Base-by-base conservation (phyloP, 805 yeast genomes). In the Ogataea glucozyma region DNA sequence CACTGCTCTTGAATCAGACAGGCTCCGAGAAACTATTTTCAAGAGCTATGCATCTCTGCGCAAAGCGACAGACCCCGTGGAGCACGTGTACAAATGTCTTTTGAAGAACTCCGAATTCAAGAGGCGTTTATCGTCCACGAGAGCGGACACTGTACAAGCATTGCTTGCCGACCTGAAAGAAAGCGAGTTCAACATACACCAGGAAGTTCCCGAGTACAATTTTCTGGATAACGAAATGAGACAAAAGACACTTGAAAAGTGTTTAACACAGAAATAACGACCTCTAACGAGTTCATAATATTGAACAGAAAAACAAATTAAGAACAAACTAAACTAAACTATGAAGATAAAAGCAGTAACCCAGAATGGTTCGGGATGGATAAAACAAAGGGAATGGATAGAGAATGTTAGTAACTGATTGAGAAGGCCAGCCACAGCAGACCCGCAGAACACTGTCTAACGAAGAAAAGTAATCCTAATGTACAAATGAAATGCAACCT, bases 1-100 rank as follows among this genome's bases (percentile, higher is more conserved):
- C 38, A 30, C 40, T 43, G 38, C 31, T 4, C n/a, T 47, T n/a
- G 35, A 29, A 9, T 34, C 46, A 5, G 59, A 57, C 19, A 41
- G 42, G 31, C 33, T 30, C 23, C 46, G 49, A n/a, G 55, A 54
- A 20, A 38, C 27, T 3, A 39, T 48, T 8, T 54, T 52, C 46
- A 44, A 44, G 35, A 44, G 43, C 23, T 46, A 35, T 40, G 26
- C 45, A 9, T 43, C 34, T 12, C 40, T 42, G 27, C 37, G 31
- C 11, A 41, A 35, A 38, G 26, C 29, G 32, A 8, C 12, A 27
- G 50, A 49, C 42, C 44, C 31, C 5, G 27, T 45, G 8, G 32
- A 26, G 13, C 36, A 38, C 23, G 48, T 49, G 18, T 31, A 23
- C 14, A 31, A 24, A 7, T 21, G 38, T 10, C 26, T 42, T 14